phyloP scores from a whole-genome alignment of 306 rosid species.

The Hippophae rhamnoides region DNA sequence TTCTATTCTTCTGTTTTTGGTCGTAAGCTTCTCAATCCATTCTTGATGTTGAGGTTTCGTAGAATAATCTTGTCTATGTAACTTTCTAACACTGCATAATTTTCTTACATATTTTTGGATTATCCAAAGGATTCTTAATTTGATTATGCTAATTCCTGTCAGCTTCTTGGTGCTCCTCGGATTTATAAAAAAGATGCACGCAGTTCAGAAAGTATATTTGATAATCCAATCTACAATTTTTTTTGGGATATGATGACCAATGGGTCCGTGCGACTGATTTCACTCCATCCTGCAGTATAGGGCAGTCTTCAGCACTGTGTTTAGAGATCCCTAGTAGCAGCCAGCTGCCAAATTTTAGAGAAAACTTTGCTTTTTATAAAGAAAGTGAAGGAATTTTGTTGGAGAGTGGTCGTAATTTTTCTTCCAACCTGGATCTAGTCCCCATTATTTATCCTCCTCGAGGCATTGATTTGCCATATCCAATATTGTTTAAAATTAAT shows the following conservation, averaged over 20 bases:
- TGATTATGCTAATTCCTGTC: slow-evolving; percentile 12
- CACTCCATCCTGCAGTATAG: slow-evolving; percentile 42
- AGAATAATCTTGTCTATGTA: background rate
- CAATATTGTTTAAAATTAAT: slow-evolving; percentile 57
- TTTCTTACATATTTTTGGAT: slow-evolving; percentile 1
- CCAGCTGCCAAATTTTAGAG: slow-evolving; percentile 45
- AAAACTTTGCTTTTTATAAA: slow-evolving; percentile 44
- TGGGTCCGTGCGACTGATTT: slow-evolving; percentile 72
- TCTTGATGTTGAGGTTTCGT: too few relatives aligned
- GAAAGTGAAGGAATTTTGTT: slow-evolving; percentile 31
- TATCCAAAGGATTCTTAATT: background rate
- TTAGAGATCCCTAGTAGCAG: slow-evolving; percentile 46
- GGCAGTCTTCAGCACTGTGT: slow-evolving; percentile 62
- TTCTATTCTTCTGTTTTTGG: too few relatives aligned
- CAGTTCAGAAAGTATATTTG: slow-evolving; percentile 18
- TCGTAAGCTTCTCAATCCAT: too few relatives aligned
- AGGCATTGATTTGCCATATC: slow-evolving; percentile 43
- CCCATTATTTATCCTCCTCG: slow-evolving; percentile 59
- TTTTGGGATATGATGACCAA: slow-evolving; percentile 28
- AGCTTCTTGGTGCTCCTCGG: slow-evolving; percentile 74
- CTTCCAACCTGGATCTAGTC: slow-evolving; percentile 34
- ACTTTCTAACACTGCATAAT: background rate
- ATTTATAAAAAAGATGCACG: slow-evolving; percentile 30
- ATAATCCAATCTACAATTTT: slow-evolving; percentile 29
- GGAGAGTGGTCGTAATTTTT: slow-evolving; percentile 35